Conservation (phyloP, 345 rosid genomes). For the Eucalyptus leucophloia region DNA sequence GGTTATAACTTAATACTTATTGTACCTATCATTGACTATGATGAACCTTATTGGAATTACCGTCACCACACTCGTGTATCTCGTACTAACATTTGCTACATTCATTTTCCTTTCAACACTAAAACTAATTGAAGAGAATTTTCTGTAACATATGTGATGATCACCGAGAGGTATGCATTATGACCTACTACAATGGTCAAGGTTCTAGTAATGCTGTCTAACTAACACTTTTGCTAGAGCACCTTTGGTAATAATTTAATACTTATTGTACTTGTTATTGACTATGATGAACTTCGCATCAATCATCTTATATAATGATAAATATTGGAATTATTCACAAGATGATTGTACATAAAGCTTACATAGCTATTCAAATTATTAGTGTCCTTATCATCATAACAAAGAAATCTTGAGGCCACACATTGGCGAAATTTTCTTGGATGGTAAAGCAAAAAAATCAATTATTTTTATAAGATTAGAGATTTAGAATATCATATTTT, state of each 20-base stretch:
- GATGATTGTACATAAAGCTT: background rate
- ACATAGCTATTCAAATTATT: background rate
- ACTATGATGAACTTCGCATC: background rate
- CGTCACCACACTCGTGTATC: background rate
- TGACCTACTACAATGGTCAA: background rate
- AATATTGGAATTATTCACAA: background rate
- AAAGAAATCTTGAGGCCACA: background rate
- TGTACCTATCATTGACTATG: background rate
- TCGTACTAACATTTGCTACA: background rate
- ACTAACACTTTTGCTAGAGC: background rate
- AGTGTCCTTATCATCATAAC: background rate
- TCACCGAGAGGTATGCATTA: background rate
- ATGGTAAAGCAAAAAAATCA: background rate
- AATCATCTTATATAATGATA: background rate
- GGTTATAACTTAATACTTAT: background rate
- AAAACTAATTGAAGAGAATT: background rate
- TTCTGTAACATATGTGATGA: background rate
- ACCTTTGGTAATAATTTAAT: too few relatives aligned
- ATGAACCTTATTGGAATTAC: too few relatives aligned
- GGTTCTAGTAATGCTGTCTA: background rate
- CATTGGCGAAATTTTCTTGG: background rate
- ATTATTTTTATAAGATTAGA: background rate
- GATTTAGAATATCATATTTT: background rate
- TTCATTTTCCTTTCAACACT: too few relatives aligned
- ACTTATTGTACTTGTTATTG: background rate